A percentile compares a stretch with the other conserved stretches of the same genome.
Evolutionary conservation across 371 early-diverging fungal genomes (phyloP).

Genomic region (Mortierella sp.): DNA sequence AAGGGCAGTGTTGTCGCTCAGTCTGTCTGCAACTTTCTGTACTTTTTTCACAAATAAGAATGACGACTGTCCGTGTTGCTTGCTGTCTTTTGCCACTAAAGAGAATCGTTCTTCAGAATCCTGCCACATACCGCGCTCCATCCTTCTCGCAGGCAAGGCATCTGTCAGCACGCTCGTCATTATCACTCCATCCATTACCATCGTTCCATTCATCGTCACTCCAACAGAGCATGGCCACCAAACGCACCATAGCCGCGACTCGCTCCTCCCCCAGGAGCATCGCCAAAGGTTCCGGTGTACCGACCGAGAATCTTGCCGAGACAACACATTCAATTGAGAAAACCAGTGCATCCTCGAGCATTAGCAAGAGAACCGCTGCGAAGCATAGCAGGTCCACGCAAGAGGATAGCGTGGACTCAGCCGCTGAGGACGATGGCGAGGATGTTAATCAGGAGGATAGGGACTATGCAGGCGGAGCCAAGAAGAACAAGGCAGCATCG

Average conservation of each 20-base stretch:
- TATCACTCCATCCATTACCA: not conserved
- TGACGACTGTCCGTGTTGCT: conserved; percentile 5
- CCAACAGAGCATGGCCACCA: conserved; percentile 14
- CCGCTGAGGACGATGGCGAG: not conserved
- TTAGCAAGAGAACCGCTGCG: not conserved
- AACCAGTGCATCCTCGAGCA: no score
- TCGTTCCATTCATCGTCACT: not conserved
- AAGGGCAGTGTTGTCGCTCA: not conserved
- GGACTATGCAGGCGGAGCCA: not conserved
- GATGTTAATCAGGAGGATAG: conserved; percentile 7
- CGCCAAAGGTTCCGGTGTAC: conserved; percentile 1
- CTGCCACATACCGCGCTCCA: not conserved
- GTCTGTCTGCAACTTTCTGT: no score
- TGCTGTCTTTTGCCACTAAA: conserved; percentile 37
- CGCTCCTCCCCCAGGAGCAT: conserved; percentile 1
- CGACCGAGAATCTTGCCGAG: no score
- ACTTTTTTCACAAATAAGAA: no score
- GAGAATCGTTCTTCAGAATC: not conserved
- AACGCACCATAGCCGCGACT: conserved; percentile 11
- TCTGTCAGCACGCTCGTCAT: not conserved
- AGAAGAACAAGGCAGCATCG: not conserved
- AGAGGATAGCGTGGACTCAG: conserved; percentile 14
- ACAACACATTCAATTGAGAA: no score
- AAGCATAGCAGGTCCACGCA: conserved; percentile 4
- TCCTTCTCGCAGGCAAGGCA: not conserved